Evolutionary conservation across 176 grass and related monocot genomes (phyloP), one percentile per base, ranked within the genome.

Genomic region (Oropetium thomaeum): DNA sequence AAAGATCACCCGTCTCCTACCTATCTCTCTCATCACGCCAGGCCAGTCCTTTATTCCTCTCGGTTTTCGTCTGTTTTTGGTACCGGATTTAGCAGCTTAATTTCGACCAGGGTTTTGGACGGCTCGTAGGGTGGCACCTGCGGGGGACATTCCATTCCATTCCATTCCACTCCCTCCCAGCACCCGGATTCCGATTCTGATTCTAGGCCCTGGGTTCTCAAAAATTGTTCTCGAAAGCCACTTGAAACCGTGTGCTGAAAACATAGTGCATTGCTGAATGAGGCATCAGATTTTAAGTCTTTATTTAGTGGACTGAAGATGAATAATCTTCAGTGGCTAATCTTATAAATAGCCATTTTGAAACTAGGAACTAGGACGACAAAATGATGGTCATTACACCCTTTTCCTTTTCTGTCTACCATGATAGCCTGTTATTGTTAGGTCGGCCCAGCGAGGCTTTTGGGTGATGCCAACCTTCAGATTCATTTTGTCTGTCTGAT

Each of bases 1-100:
- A 87, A 87, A 62, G 80, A 79, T 87, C 43, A 73, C 44, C 11
- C 25, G n/a, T n/a, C n/a, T n/a, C 58, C 83, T 1, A 8, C 58
- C 68, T n/a, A n/a, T 1, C 8, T 53, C 70, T 29, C 60, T 73
- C 53, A 27, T 31, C 55, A 42, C 55, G 17, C 22, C 4, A 0
- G 11, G 61, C n/a, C n/a, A n/a, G n/a, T 1, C 69, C 80, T 79
- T 88, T 87, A 83, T 83, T 87, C 85, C 68, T 42, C 33, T 58
- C 19, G 52, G 41, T 76, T 87, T 83, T 79, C n/a, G n/a, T n/a
- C 52, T n/a, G 49, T 34, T 5, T 9, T 11, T 41, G 48, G 73
- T 67, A 67, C 73, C 43, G 27, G 27, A 81, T 62, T 61, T 79
- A 23, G 70, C 68, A 30, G 75, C 41, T 42, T 54, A 60, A 73